Evolutionary conservation across 345 rosid species (phyloP).

Genomic region (Firmiana major): DNA sequence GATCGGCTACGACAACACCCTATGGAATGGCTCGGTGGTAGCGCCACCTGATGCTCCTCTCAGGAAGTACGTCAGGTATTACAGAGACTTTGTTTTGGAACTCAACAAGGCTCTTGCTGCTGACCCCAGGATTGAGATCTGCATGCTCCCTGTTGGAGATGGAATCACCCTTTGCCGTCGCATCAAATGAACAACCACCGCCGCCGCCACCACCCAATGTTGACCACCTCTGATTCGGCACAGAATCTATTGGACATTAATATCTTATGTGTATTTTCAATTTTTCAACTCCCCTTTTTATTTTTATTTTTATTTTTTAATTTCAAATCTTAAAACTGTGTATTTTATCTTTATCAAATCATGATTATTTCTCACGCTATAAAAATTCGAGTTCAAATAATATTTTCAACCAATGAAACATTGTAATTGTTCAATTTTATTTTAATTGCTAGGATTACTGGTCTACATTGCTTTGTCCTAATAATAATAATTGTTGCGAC

Average conservation of each 20-base stretch:
- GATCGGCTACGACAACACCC: conserved; percentile 95
- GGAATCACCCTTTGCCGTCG: conserved; percentile 98
- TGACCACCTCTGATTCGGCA: not conserved
- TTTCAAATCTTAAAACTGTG: not conserved
- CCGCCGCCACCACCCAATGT: not conserved
- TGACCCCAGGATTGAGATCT: conserved; percentile 95
- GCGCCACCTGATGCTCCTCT: conserved; percentile 81
- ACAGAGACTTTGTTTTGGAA: conserved; percentile 87
- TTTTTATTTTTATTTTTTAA: not conserved
- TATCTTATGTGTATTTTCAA: not conserved
- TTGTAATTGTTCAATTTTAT: no score
- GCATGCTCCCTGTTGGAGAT: conserved; percentile 94
- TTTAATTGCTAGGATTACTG: no score
- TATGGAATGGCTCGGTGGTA: conserved; percentile 94
- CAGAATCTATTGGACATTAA: not conserved
- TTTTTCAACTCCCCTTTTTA: not conserved
- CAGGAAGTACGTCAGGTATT: conserved; percentile 82
- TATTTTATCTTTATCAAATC: not conserved
- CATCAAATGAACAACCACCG: conserved; percentile 36
- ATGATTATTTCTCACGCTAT: not conserved
- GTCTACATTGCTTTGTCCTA: not conserved
- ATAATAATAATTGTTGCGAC: no score
- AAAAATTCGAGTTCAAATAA: not conserved
- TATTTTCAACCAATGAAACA: not conserved
- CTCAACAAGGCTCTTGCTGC: conserved; percentile 95